Percentiles rank a stretch among this genome's conserved stretches.
phyloP scores from a whole-genome alignment of 2,329 filamentous ascomycete genomes.

The Aphanocladium album region DNA sequence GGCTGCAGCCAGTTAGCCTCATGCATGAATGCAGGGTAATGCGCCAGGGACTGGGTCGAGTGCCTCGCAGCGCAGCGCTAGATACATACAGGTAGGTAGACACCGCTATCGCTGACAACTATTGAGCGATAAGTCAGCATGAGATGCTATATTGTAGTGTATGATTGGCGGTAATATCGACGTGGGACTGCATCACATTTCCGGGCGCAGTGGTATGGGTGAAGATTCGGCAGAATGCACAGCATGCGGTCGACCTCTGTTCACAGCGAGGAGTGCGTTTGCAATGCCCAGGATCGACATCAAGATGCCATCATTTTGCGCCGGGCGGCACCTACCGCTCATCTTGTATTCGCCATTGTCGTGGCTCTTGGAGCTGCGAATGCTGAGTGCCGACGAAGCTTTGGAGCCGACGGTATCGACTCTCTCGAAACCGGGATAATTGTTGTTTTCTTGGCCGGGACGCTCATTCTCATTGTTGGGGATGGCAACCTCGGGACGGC shows the following conservation, averaged over 20 bases:
- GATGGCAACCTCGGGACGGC: conserved; percentile 46
- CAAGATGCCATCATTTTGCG: neutral
- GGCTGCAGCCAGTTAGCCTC: conserved; percentile 47
- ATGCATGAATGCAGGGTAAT: neutral
- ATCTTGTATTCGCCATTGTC: conserved; percentile 73
- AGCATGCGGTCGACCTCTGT: neutral
- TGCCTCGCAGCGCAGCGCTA: neutral
- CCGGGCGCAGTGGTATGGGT: neutral
- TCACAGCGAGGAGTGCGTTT: neutral
- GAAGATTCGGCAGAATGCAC: neutral
- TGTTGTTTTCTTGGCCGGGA: conserved; percentile 30
- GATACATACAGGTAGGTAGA: conserved; percentile 77
- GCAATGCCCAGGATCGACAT: conserved; percentile 1
- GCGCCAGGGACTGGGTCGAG: neutral
- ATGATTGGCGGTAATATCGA: no score
- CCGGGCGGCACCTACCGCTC: conserved; percentile 55
- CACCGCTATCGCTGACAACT: conserved; percentile 95
- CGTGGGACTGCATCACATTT: neutral
- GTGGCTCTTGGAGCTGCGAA: conserved; percentile 54
- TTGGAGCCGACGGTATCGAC: conserved; percentile 60
- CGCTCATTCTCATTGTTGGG: conserved; percentile 49
- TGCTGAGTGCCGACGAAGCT: conserved; percentile 56
- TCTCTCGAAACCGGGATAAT: conserved; percentile 49
- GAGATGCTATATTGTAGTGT: neutral
- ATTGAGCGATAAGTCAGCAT: conserved; percentile 20